phyloP scores from a whole-genome alignment of 257 asterid genomes.

The Verbena officinalis region DNA sequence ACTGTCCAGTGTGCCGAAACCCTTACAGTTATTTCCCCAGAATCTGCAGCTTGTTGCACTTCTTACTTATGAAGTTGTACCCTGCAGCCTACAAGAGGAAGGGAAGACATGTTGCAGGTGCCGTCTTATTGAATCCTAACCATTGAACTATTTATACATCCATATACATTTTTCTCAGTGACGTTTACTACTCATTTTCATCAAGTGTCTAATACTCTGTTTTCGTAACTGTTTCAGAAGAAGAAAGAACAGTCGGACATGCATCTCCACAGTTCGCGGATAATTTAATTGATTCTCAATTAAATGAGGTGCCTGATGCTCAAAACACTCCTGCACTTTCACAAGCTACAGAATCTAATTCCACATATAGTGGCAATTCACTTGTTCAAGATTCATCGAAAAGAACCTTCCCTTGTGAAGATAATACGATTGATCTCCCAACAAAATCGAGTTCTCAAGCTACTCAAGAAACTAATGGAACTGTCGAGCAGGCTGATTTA shows the following conservation, averaged over 20 bases:
- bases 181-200: conserved; percentile 3
- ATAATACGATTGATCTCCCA: conserved; percentile 11
- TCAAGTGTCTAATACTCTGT: conserved; percentile 23
- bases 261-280: conserved; percentile 54
- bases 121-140: background rate
- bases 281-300: conserved; percentile 27
- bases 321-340: conserved; percentile 25
- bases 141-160: background rate
- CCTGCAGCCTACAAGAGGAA: conserved; percentile 52
- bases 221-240: conserved; percentile 45
- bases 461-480: conserved; percentile 7
- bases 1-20: conserved; percentile 65
- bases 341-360: conserved; percentile 16
- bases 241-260: conserved; percentile 42
- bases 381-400: conserved; percentile 21
- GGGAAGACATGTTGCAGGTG: conserved; percentile 65
- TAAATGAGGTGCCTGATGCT: conserved; percentile 22
- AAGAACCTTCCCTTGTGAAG: conserved; percentile 21
- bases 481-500: conserved; percentile 39
- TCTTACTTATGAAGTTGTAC: conserved; percentile 52
- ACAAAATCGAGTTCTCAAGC: conserved; percentile 30
- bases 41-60: conserved; percentile 53
- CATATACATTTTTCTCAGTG: background rate
- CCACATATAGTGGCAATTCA: conserved; percentile 20
- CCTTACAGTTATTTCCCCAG: conserved; percentile 62